phyloP scores from a whole-genome alignment of 2,329 filamentous ascomycete genomes.

The Bimuria novae-zelandiae region DNA sequence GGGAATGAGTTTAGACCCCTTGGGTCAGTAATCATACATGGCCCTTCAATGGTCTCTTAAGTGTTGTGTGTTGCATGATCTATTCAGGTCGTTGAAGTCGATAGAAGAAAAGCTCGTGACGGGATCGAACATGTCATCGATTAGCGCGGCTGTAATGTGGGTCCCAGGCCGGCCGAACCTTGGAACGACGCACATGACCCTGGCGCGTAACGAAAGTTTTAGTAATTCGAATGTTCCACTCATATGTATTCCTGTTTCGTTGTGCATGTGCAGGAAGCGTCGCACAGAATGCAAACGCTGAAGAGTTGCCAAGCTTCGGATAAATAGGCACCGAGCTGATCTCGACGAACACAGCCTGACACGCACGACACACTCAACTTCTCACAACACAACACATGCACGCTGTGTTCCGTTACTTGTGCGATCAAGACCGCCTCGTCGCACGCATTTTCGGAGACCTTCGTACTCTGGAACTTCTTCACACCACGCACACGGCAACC shows the following conservation, averaged over 20 bases:
- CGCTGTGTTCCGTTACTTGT: neutral
- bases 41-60: neutral
- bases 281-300: neutral
- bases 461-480: neutral
- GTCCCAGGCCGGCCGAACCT: too few species aligned
- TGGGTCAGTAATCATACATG: neutral
- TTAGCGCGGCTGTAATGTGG: constrained; percentile 4
- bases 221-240: neutral
- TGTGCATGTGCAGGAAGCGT: neutral
- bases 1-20: neutral
- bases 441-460: neutral
- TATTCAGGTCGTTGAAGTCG: too few species aligned
- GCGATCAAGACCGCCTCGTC: neutral
- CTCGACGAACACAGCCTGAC: neutral
- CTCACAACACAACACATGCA: neutral
- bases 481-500: neutral
- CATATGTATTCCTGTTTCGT: neutral
- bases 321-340: neutral
- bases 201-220: neutral
- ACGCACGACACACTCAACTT: neutral
- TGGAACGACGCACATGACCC: constrained; percentile 7
- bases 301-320: constrained; percentile 4
- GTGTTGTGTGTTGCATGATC: too few species aligned
- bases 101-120: too few species aligned
- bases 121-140: neutral